These are phyloP conservation scores for Starmerella floris DNA, from an alignment of 805 yeast species.

Conservation along the genomic window DNA sequence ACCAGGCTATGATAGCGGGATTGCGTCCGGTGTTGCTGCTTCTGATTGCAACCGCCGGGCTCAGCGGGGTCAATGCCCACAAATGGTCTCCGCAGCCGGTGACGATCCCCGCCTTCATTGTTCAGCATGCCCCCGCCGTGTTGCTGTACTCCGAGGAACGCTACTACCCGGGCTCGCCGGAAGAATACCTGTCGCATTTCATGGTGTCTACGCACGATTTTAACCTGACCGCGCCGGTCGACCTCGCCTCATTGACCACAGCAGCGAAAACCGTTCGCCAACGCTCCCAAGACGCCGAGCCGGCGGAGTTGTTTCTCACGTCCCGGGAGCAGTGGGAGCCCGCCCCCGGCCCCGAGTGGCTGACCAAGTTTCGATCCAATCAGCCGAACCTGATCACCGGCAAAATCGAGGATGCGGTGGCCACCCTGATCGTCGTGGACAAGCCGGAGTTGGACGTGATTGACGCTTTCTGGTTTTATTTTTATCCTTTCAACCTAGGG, in stretches of 20 bases:
- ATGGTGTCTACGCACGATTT: constrained; percentile 40
- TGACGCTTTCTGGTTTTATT: constrained; percentile 93
- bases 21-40: no score
- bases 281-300: constrained; percentile 16
- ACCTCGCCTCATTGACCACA: constrained; percentile 7
- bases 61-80: no score
- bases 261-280: constrained; percentile 16
- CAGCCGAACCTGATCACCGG: constrained; percentile 64
- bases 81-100: background rate
- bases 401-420: constrained; percentile 60
- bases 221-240: constrained; percentile 24
- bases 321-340: constrained; percentile 54
- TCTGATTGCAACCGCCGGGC: no score
- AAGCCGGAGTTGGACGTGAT: constrained; percentile 69
- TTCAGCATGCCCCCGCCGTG: constrained; percentile 48
- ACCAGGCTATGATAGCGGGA: no score
- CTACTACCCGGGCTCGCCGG: constrained; percentile 72
- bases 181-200: constrained; percentile 54
- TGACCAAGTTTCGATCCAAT: constrained; percentile 51
- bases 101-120: constrained; percentile 24
- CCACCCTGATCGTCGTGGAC: constrained; percentile 68
- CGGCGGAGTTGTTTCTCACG: constrained; percentile 40
- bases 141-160: constrained; percentile 79
- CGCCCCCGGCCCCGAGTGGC: constrained; percentile 51
- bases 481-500: constrained; percentile 85